Evolutionary conservation across 257 asterid genomes (phyloP).

Genomic region (Prunella vulgaris): DNA sequence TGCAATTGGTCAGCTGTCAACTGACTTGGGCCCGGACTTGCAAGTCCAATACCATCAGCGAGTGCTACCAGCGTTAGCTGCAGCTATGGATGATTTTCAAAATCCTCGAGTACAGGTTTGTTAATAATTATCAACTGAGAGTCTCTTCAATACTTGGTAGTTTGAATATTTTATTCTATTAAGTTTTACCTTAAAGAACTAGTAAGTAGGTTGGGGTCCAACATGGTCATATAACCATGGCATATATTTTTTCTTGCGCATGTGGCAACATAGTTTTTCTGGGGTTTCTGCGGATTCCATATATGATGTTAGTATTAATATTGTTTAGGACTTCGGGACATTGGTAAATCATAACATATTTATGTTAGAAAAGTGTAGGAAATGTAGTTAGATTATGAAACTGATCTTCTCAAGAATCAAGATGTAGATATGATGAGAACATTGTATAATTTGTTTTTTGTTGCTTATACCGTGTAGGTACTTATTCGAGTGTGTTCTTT

Average conservation of each 20-base stretch:
- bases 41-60: constrained; percentile 74
- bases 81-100: constrained; percentile 86
- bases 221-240: neutral
- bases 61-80: constrained; percentile 73
- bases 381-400: neutral
- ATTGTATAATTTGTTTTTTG: neutral
- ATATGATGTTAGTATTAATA: neutral
- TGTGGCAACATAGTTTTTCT: neutral
- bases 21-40: constrained; percentile 94
- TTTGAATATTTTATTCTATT: neutral
- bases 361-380: neutral
- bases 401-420: neutral
- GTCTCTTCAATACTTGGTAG: neutral
- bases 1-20: constrained; percentile 94
- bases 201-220: neutral
- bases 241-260: neutral
- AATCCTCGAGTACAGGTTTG: constrained; percentile 94
- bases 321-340: neutral
- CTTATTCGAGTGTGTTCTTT: neutral
- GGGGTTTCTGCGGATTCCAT: neutral
- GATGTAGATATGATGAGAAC: neutral
- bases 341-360: neutral
- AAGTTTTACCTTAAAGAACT: neutral
- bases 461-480: neutral
- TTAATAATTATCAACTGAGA: neutral